Percentiles rank a stretch among this genome's conserved stretches.
Conservation (phyloP, 2,329 filamentous ascomycete species). For the Ophiostoma perfectum region DNA sequence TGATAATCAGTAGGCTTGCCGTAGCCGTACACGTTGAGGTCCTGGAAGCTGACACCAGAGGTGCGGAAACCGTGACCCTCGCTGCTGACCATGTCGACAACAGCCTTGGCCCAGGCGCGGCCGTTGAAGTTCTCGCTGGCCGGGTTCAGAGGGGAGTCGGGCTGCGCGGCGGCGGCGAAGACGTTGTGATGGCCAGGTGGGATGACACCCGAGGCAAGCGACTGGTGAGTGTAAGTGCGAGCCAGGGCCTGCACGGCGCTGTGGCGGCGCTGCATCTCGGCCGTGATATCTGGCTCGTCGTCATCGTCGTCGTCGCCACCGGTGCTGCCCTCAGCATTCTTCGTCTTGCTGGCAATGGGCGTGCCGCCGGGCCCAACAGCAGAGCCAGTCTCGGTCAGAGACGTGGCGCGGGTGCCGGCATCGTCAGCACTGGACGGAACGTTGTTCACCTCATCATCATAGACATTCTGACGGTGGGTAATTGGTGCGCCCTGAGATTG, state of each 20-base stretch:
- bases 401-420: conserved; percentile 35
- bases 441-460: conserved; percentile 29
- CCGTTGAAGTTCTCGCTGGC: conserved; percentile 46
- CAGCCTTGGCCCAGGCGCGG: conserved; percentile 54
- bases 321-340: background rate
- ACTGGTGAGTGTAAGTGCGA: conserved; percentile 45
- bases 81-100: conserved; percentile 48
- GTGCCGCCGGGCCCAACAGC: conserved; percentile 23
- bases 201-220: conserved; percentile 30
- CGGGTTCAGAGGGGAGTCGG: conserved; percentile 45
- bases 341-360: conserved; percentile 19
- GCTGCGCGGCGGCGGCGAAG: conserved; percentile 39
- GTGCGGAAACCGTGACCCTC: conserved; percentile 54
- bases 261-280: conserved; percentile 46
- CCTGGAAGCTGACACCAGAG: conserved; percentile 60
- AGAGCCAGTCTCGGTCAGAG: conserved; percentile 35
- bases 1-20: conserved; percentile 66
- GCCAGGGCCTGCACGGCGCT: conserved; percentile 53
- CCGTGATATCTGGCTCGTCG: conserved; percentile 36
- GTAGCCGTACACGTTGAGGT: conserved; percentile 64
- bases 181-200: conserved; percentile 39
- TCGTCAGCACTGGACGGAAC: conserved; percentile 24
- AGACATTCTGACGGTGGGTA: conserved; percentile 24
- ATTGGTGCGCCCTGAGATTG: conserved; percentile 39
- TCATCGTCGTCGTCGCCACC: conserved; percentile 32